These are phyloP conservation scores for Kwoniella europaea DNA, from an alignment of 768 basidiomycete genomes.

Conservation along the genomic window DNA sequence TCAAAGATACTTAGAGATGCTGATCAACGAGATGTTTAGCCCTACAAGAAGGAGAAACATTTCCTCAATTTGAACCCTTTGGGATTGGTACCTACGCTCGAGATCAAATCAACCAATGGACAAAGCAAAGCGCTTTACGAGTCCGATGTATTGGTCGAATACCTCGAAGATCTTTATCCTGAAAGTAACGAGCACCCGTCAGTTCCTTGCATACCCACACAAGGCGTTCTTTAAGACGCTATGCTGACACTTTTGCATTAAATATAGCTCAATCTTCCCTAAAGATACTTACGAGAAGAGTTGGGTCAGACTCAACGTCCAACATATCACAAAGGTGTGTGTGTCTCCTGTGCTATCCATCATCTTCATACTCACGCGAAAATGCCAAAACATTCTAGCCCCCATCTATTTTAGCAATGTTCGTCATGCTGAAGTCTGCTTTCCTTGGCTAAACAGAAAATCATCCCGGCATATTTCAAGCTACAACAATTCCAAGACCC, in stretches of 20 bases:
- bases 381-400: no score
- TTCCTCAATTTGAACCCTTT: constrained; percentile 81
- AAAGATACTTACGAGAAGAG: constrained; percentile 25
- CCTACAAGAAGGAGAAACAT: constrained; percentile 76
- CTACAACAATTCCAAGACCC: constrained; percentile 61
- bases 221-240: background rate
- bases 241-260: constrained; percentile 58
- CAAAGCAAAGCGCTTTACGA: constrained; percentile 70
- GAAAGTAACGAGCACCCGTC: constrained; percentile 60
- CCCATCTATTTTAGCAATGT: no score
- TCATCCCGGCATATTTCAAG: constrained; percentile 65
- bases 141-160: constrained; percentile 78
- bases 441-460: constrained; percentile 50
- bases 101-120: constrained; percentile 33
- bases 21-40: constrained; percentile 45
- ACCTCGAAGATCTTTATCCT: constrained; percentile 70
- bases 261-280: constrained; percentile 62
- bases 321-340: constrained; percentile 60
- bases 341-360: background rate
- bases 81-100: constrained; percentile 75
- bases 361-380: no score
- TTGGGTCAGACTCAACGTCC: constrained; percentile 34
- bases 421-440: background rate
- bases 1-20: no score
- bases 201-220: constrained; percentile 58